Percentiles rank a stretch among this genome's conserved stretches.
Evolutionary conservation across 1,284 basidiomycete species (phyloP).

Genomic region (Lignosus rhinocerotis): DNA sequence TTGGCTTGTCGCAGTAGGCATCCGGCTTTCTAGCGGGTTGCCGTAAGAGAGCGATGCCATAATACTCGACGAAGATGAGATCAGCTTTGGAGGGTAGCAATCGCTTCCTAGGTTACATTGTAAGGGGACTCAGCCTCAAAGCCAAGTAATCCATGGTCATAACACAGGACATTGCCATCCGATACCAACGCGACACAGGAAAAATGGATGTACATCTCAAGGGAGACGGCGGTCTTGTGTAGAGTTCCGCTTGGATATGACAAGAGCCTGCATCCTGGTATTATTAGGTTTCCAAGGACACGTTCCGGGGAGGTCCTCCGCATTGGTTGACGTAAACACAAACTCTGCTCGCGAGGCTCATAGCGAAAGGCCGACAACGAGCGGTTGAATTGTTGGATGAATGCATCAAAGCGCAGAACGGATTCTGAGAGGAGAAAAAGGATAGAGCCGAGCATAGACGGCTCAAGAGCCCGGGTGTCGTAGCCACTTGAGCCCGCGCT

Average conservation of each 20-base stretch:
- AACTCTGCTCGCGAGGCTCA: too few relatives aligned
- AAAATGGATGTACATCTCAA: neutral
- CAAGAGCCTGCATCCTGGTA: neutral
- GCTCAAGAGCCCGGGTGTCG: neutral
- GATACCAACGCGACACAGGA: conserved; percentile 11
- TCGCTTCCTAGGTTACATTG: neutral
- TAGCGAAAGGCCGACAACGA: neutral
- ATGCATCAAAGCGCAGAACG: neutral
- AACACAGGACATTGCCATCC: conserved; percentile 7
- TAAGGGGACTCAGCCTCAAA: neutral
- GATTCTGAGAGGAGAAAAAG: neutral
- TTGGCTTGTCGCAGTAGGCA: neutral
- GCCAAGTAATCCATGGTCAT: neutral
- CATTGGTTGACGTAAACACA: neutral
- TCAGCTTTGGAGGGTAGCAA: neutral
- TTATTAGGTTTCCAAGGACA: conserved; percentile 8
- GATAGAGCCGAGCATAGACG: neutral
- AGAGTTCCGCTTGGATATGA: neutral
- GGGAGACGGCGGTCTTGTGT: neutral
- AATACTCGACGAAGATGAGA: neutral
- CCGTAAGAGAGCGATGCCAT: conserved; percentile 6
- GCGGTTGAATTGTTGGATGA: neutral
- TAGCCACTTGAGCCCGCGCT: conserved; percentile 6
- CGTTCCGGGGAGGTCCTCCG: neutral
- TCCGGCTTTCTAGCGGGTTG: conserved; percentile 13